Evolutionary conservation across 495 filamentous ascomycete species (phyloP), one percentile per base, ranked within the genome.

Genomic region (Lentithecium fluviatile): DNA sequence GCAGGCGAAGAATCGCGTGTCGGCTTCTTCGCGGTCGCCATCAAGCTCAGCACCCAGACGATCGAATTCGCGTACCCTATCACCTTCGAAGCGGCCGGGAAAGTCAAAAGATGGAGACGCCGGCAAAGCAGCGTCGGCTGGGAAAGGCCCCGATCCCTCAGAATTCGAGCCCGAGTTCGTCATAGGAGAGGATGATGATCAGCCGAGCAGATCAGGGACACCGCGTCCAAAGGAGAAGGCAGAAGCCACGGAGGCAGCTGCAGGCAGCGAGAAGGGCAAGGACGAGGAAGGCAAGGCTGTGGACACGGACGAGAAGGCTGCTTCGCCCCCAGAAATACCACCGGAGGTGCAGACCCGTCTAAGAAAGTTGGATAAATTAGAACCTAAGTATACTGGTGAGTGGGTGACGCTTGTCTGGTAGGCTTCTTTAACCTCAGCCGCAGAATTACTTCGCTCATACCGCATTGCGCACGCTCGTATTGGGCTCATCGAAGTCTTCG

Each of bases 391-490:
- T 72, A 82, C 87, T 70, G 91, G 91, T 93, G 80, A 45, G 78
- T 51, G 38, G 17, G 32, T 17, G 15, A 15, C 1, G 6, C 38
- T 3, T 23, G 2, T 12, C 19, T 45, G 7, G 12, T 0, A n/a
- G 25, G 17, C 21, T 58, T 52, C 43, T 36, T 51, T 51, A 56
- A 23, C 24, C 20, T 36, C 46, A 3, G 23, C 43, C 56, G 58
- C 53, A 95, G 94, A 97, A 66, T 80, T 98, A 0, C 79, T 97
- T 50, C 88, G 90, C 40, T 94, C 91, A 1, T 98, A 98, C 73
- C 85, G 90, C 48, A 83, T 89, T 48, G 93, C 93, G 3, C 94
- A 97, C 75, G 84, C 89, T 26, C 85, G 90, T 26, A 88, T 90
- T 26, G 79, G 85, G 6, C 81, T 85, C 1, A 95, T 97, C 67